Evolutionary conservation across 1,139 yeast genomes (phyloP), one percentile per base, ranked within the genome.

Genomic region (Kazachstania sp.): DNA sequence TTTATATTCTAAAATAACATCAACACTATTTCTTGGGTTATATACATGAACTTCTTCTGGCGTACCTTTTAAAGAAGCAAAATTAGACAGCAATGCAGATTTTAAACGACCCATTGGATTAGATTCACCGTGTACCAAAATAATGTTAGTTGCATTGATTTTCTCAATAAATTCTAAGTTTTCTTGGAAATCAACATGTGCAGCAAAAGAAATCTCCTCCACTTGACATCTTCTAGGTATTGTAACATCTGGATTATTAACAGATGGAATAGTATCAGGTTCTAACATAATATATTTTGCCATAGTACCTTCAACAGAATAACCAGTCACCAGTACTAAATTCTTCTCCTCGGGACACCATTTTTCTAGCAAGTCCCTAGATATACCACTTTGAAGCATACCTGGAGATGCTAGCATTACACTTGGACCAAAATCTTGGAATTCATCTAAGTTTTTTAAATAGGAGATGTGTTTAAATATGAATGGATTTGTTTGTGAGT

Each of bases 271-370:
- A 18, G 88, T 86, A 28, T 81, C 78, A 0, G 99, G 98, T 57
- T 90, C 97, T 41, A 87, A 79, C 55, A 94, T 71, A 41, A 92
- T 71, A 50, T 78, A 86, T 61, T 92, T 92, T 0, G 98, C 99
- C 88, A 92, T 80, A 1, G 98, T 92, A 23, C 99, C 98, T 64
- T 92, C 99, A 4, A 92, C 96, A 2, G 97, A 90, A 65, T 92
- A 92, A 69, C 99, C 99, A 0, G 99, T 94, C 65, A 92, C 69
- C 34, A 92, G 78, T 29, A 88, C 81, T 2, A 95, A 74, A 59
- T 92, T 92, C 59, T 87, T 84, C 3, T 95, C 86, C 60, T 92
- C 98, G 0, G 98, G 98, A 1, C 95, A 92, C 99, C 99, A 92
- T 63, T 84, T 79, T 62, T 92, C 99, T 37, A 92, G 72, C 41